Conservation (phyloP, 768 basidiomycete species). For the Podaxis sp. region DNA sequence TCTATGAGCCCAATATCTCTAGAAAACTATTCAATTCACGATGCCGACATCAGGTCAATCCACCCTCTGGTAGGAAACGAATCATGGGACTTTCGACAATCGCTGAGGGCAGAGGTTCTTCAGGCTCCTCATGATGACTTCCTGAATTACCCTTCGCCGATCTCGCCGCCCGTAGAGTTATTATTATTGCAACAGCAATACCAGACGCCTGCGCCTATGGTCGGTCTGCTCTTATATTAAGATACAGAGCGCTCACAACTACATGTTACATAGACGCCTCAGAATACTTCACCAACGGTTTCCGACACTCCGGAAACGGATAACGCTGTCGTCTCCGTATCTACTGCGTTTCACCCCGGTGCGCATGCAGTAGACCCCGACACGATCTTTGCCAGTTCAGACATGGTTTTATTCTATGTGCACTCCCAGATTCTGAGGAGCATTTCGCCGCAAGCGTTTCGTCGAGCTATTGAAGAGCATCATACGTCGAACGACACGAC, state of each 20-base stretch:
- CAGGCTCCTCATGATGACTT: background rate
- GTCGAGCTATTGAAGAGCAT: constrained; percentile 19
- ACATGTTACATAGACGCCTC: background rate
- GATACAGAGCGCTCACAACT: background rate
- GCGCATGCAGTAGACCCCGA: constrained; percentile 15
- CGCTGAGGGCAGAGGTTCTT: background rate
- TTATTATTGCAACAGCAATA: background rate
- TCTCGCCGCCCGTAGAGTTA: background rate
- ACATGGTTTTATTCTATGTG: constrained; percentile 61
- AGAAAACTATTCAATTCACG: background rate
- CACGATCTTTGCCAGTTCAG: constrained; percentile 43
- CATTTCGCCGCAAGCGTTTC: constrained; percentile 44
- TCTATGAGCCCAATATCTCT: background rate
- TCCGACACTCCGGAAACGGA: background rate
- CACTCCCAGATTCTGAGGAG: constrained; percentile 38
- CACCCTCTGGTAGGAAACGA: background rate
- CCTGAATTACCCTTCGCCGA: background rate
- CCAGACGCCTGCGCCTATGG: background rate
- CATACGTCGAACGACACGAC: constrained; percentile 23
- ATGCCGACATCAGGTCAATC: background rate
- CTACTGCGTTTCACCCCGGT: constrained; percentile 22
- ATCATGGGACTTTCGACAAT: background rate
- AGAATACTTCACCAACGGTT: background rate
- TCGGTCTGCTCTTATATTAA: background rate
- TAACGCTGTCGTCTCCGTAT: background rate